Evolutionary conservation across 164 flowering plant species (phyloP), one percentile per base, ranked within the genome.

Genomic region (Annona squamosa): DNA sequence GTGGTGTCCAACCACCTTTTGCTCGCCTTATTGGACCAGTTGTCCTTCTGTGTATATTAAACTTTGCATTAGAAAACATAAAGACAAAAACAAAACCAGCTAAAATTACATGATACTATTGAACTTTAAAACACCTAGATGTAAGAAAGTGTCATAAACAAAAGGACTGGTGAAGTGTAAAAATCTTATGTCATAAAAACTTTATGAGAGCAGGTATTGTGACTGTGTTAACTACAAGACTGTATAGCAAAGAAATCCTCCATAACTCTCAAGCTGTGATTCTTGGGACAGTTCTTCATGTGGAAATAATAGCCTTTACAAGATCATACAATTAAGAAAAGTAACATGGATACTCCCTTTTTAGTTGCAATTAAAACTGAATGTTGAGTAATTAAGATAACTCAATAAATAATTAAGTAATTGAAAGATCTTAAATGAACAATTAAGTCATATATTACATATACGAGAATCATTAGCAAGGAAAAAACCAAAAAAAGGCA

Each of bases 1-100:
- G 83, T 3, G 87, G 92, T 45, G 97, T 92, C 98, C 98, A 94
- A 69, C 98, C 97, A 48, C 98, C 98, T 81, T 94, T 94, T 46
- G 97, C 95, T 81, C 97, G 84, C 77, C 98, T 86, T 69, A 94
- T 91, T 59, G 98, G 98, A 46, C 97, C 98, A 79, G 87, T 88
- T 5, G 87, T 86, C 77, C 98, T 88, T 89, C 98, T 94, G 78
- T 67, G 85, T 63, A 79, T 59, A n/a, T 63, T 9, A 72, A 63
- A 70, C 37, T 63, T 59, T 26, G 37, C 46, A 71, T 41, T 41
- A 16, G 41, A 43, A 71, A 71, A 44, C 48, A 42, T 41, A 42
- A 41, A 46, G 43, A 16, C 37, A 42, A 16, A 4, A 42, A 57
- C 46, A 71, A 16, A 57, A 18, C 56, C 37, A 19, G 73, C 44